Evolutionary conservation across 306 rosid genomes (phyloP).

Genomic region (Fagus crenata): DNA sequence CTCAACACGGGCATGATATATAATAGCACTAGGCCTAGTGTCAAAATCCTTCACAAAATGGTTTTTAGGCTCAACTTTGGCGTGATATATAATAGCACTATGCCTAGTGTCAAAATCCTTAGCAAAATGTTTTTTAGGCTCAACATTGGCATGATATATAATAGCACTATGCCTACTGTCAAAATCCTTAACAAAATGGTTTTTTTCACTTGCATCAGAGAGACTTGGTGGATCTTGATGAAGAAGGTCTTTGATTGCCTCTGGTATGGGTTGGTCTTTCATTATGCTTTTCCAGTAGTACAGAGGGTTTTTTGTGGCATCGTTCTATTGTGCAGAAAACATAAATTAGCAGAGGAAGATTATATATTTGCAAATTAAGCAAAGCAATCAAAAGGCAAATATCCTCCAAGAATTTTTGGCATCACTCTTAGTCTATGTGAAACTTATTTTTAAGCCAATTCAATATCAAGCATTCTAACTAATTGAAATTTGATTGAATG

Average conservation of each 20-base stretch:
- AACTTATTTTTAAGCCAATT: too few species aligned
- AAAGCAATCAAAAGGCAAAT: neutral
- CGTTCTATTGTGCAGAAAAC: constrained; percentile 34
- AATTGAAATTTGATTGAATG: too few species aligned
- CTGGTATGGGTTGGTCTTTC: constrained; percentile 65
- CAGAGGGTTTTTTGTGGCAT: constrained; percentile 52
- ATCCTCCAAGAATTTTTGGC: too few species aligned
- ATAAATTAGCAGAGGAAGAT: neutral
- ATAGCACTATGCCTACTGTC: constrained; percentile 46
- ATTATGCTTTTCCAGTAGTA: constrained; percentile 61
- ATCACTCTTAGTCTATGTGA: too few species aligned
- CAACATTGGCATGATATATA: constrained; percentile 49
- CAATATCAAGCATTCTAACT: too few species aligned
- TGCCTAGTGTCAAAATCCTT: too few species aligned
- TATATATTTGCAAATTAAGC: neutral
- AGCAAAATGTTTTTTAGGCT: too few species aligned
- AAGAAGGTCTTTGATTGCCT: constrained; percentile 50
- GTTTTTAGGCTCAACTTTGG: too few species aligned
- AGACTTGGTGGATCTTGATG: constrained; percentile 27
- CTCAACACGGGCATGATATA: neutral
- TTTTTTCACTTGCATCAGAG: constrained; percentile 23
- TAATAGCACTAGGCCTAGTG: too few species aligned
- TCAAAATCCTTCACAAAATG: too few species aligned
- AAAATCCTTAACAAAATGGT: constrained; percentile 43
- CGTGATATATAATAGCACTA: too few species aligned